Conservation (phyloP, 2,329 filamentous ascomycete species). For the Colletotrichum filicis region DNA sequence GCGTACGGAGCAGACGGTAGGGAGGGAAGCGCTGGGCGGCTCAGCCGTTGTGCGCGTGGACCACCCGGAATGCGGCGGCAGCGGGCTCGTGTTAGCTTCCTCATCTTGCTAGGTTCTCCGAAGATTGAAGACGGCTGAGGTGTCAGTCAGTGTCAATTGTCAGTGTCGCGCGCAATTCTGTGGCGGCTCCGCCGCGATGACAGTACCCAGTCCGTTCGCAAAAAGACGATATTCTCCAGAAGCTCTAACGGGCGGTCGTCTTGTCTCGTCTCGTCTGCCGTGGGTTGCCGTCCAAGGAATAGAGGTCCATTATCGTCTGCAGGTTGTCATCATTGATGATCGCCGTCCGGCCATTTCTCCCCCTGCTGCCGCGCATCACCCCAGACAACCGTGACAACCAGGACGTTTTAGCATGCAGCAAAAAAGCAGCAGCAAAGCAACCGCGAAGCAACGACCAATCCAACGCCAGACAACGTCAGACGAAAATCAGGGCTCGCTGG, state of each 20-base stretch:
- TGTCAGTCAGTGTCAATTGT: background rate
- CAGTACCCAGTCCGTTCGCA: background rate
- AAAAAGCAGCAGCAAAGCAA: slow-evolving; percentile 7
- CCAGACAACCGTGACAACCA: slow-evolving; percentile 25
- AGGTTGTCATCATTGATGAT: slow-evolving; percentile 32
- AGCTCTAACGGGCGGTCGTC: background rate
- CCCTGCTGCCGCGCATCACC: slow-evolving; percentile 31
- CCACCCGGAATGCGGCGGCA: background rate
- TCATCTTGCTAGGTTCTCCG: background rate
- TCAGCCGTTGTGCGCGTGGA: background rate
- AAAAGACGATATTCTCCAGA: background rate
- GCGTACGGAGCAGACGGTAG: slow-evolving; percentile 2
- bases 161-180: background rate
- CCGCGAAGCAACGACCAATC: background rate
- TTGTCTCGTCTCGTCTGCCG: slow-evolving; percentile 1
- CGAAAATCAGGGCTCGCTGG: slow-evolving; percentile 11
- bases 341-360: background rate
- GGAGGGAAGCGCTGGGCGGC: background rate
- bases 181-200: background rate
- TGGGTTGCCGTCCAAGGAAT: slow-evolving; percentile 21
- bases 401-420: slow-evolving; percentile 15
- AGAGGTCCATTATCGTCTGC: slow-evolving; percentile 30
- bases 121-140: background rate
- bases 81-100: slow-evolving; percentile 3
- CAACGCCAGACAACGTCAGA: background rate